Evolutionary conservation across 257 asterid genomes (phyloP).

Genomic region (Knoxia roxburghii): DNA sequence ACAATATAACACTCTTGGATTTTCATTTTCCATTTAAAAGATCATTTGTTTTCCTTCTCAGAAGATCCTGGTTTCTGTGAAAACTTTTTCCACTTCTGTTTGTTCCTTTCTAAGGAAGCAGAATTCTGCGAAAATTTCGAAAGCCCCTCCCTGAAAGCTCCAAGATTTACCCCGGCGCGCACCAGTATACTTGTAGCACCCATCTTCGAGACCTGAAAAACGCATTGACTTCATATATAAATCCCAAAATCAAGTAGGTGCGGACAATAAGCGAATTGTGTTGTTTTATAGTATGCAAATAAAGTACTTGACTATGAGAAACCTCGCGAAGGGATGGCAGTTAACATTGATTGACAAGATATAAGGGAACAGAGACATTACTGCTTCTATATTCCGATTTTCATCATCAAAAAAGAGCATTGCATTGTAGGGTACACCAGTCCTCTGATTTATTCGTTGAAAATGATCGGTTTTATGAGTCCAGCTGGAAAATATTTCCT

Average conservation of each 20-base stretch:
- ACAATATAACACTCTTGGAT: neutral
- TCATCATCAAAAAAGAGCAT: slow-evolving; percentile 95
- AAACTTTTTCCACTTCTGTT: slow-evolving; percentile 29
- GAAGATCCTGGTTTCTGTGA: slow-evolving; percentile 39
- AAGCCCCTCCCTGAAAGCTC: slow-evolving; percentile 65
- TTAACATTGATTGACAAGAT: neutral
- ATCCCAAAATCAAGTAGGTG: neutral
- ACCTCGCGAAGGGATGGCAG: neutral
- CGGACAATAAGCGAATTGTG: neutral
- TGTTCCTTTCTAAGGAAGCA: slow-evolving; percentile 35
- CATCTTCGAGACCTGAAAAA: slow-evolving; percentile 62
- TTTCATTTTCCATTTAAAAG: neutral
- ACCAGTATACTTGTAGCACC: slow-evolving; percentile 74
- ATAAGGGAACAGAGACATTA: slow-evolving; percentile 27
- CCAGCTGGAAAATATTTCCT: slow-evolving; percentile 89
- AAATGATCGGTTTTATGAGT: slow-evolving; percentile 90
- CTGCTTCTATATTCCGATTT: slow-evolving; percentile 70
- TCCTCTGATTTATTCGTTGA: slow-evolving; percentile 53
- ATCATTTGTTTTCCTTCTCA: slow-evolving; percentile 8
- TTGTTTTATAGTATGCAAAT: neutral
- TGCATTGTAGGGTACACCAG: slow-evolving; percentile 55
- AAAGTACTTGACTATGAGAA: neutral
- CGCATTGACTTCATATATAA: neutral
- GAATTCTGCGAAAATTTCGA: slow-evolving; percentile 41
- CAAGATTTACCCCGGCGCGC: slow-evolving; percentile 58